Conservation (phyloP, 352 stramenopile genomes). For the Pythium aphanidermatum region DNA sequence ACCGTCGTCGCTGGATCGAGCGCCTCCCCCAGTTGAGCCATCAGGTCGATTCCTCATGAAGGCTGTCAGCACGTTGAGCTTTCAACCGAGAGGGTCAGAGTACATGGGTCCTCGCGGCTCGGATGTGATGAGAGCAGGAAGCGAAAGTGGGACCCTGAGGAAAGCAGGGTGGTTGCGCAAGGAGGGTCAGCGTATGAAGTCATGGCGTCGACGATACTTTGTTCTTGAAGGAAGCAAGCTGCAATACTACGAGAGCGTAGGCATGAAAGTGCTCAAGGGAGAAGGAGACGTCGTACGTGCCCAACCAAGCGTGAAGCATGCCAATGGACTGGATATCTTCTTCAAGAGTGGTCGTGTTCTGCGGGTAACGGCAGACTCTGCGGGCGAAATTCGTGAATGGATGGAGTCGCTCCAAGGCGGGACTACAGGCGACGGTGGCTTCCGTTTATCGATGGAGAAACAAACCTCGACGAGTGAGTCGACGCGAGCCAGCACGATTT, state of each 20-base stretch:
- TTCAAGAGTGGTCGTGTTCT: slow-evolving; percentile 51
- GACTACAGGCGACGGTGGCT: too few relatives aligned
- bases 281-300: slow-evolving; percentile 47
- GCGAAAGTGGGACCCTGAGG: slow-evolving; percentile 5
- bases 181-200: slow-evolving; percentile 63
- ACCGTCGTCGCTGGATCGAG: slow-evolving; percentile 4
- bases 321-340: slow-evolving; percentile 65
- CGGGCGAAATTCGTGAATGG: slow-evolving; percentile 57
- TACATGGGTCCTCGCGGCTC: background rate
- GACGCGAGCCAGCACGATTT: too few relatives aligned
- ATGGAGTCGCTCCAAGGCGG: slow-evolving; percentile 38
- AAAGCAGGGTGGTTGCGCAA: slow-evolving; percentile 80
- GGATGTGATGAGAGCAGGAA: background rate
- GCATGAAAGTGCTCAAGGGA: slow-evolving; percentile 30
- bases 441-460: too few relatives aligned
- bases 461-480: too few relatives aligned
- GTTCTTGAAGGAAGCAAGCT: slow-evolving; percentile 29
- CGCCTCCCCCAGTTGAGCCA: background rate
- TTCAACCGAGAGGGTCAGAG: background rate
- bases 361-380: slow-evolving; percentile 56
- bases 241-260: slow-evolving; percentile 29
- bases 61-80: slow-evolving; percentile 4
- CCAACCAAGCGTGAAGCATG: slow-evolving; percentile 34
- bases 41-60: slow-evolving; percentile 14
- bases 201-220: slow-evolving; percentile 76